phyloP scores from a whole-genome alignment of 2,329 filamentous ascomycete genomes.

The Bipolaris gigantea region DNA sequence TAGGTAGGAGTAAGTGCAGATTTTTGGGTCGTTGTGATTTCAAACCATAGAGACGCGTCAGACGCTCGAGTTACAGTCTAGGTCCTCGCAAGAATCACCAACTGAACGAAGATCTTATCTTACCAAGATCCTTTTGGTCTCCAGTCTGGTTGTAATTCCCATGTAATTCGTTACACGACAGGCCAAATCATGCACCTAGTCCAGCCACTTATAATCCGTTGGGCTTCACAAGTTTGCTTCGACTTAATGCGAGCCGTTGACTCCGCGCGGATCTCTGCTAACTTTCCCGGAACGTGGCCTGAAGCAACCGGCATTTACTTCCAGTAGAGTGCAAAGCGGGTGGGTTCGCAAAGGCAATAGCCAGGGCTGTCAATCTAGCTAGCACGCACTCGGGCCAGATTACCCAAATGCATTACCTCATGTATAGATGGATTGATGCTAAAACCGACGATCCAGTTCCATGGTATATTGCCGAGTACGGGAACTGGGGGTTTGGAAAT shows the following conservation, averaged over 20 bases:
- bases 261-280: neutral
- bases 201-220: neutral
- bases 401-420: neutral
- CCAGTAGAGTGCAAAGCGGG: neutral
- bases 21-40: neutral
- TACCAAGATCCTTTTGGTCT: neutral
- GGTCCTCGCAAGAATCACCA: neutral
- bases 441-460: neutral
- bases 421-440: neutral
- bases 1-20: no score
- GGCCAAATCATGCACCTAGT: neutral
- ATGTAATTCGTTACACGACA: neutral
- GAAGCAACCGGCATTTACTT: neutral
- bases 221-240: neutral
- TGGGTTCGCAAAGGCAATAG: neutral
- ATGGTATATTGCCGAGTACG: no score
- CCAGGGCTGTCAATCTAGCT: neutral
- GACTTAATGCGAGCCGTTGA: neutral
- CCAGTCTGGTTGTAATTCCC: neutral
- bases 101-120: neutral
- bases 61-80: neutral
- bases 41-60: neutral
- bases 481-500: no score
- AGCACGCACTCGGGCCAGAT: neutral
- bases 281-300: neutral